Base-by-base conservation (phyloP, 176 grass and related monocot species). In the Aegilops tauschii region DNA sequence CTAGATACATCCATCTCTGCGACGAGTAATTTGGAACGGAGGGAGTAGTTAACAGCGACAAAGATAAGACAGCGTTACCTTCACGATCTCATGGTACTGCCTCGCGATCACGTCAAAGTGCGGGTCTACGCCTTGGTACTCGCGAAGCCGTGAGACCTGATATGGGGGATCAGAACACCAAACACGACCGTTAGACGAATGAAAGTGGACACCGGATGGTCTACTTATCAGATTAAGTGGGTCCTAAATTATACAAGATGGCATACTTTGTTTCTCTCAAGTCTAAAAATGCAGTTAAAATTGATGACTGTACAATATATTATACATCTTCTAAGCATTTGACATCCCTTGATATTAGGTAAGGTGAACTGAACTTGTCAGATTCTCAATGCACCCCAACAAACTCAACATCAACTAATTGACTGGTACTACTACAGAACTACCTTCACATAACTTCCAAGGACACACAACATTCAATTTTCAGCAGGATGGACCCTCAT, bases 41-140 rank as follows among this genome's bases (percentile, higher is more conserved):
- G n/a, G n/a, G n/a, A n/a, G n/a, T 30, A 56, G 81, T 64, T 29
- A 82, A 21, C 9, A 9, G 34, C 11, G 40, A 23, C 5, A 12
- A 56, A 71, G 45, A 47, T 10, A 62, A 84, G 20, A 17, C 13
- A 18, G 30, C 45, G 28, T 83, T 81, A 96, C 97, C 92, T 96
- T 94, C 35, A 96, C 94, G 61, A 98, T 98, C 6, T 96, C 92
- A 78, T 98, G 97, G 77, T 98, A 98, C 77, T 98, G 92, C 85
- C 94, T 94, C 25, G 97, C 97, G 85, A 98, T 98, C 17, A 90
- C 93, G 86, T 98, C 97, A 8, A 98, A 98, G 69, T 96, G 97
- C 1, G 97, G 97, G 87, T 98, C 97, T 34, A 98, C 97, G 25
- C 97, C 97, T 88, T 98, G 97, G 47, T 98, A 98, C 78, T 98